These are phyloP conservation scores for Garcia nutans DNA, from an alignment of 345 rosid genomes.

Conservation along the genomic window DNA sequence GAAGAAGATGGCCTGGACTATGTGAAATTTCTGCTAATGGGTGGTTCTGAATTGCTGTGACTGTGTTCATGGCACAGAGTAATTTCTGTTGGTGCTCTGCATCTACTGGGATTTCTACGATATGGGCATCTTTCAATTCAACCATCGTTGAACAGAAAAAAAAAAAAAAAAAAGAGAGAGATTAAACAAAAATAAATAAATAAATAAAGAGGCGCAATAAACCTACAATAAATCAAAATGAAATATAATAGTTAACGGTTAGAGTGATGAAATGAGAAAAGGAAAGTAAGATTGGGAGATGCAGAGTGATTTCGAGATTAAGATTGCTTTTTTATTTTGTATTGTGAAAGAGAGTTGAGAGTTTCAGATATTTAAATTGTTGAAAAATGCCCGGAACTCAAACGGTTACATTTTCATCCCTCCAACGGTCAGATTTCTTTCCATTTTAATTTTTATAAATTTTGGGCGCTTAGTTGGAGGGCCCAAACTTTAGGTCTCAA, in stretches of 20 bases:
- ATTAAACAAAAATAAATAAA: too few species aligned
- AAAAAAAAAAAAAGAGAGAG: neutral
- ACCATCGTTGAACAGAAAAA: constrained; percentile 36
- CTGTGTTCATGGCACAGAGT: constrained; percentile 31
- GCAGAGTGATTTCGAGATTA: constrained; percentile 18
- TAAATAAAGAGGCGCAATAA: neutral
- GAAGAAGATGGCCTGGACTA: constrained; percentile 91
- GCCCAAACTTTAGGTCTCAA: too few species aligned
- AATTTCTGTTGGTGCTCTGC: constrained; percentile 65
- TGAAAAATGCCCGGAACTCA: constrained; percentile 20
- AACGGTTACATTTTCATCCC: constrained; percentile 30
- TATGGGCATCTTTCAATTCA: constrained; percentile 57
- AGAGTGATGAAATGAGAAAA: constrained; percentile 13
- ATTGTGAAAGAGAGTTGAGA: constrained; percentile 5
- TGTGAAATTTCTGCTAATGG: constrained; percentile 83
- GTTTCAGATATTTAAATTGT: constrained; percentile 42
- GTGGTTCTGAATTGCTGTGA: constrained; percentile 74
- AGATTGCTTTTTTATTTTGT: constrained; percentile 16
- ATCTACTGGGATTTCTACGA: constrained; percentile 79
- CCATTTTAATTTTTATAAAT: constrained; percentile 15
- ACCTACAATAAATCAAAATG: neutral
- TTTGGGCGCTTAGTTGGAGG: neutral
- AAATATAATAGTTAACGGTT: too few species aligned
- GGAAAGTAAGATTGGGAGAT: constrained; percentile 12
- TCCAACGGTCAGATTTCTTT: constrained; percentile 55